Evolutionary conservation across 352 stramenopile genomes (phyloP), one percentile per base, ranked within the genome.

Genomic region (Pythium myriotylum): DNA sequence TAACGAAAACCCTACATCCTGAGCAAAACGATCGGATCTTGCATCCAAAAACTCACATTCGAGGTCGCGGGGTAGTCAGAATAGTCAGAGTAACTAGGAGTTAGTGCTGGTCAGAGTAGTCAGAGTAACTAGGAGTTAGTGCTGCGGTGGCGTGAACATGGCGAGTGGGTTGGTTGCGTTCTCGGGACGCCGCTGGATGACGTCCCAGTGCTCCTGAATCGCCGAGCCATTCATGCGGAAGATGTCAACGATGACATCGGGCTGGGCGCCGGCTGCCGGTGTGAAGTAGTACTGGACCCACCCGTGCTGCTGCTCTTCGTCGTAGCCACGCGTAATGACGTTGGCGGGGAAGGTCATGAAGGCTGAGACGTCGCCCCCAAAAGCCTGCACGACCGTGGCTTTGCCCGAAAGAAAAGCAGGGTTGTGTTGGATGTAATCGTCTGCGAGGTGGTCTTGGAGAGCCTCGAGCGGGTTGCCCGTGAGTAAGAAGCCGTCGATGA

Each of bases 391-490:
- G 45, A 52, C 23, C 6, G 20, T 24, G 9, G 9, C 9, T 16
- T 35, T 33, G 45, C 45, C 45, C 45, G 45, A 52, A 23, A 52
- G 45, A 6, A 52, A 37, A 10, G 16, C 9, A 3, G 45, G 45
- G 45, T 52, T 52, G 45, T 52, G 45, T 23, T 52, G 45, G 45
- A 52, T 37, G 45, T 52, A 52, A 23, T 33, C 23, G 45, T 52
- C 45, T 3, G 45, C 26, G 45, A 52, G 27, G 23, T 52, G 45
- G 5, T 52, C 45, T 4, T n/a, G 9, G 20, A 52, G 8, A 10
- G 45, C 45, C 26, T 14, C 2, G 23, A 12, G 20, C 20, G 23
- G 12, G 9, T 52, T 33, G 45, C 45, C 45, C 3, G 45, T 37
- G 45, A 37, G 6, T 4, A 52, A 24, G 45, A 52, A 52, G 10